Percentiles rank a stretch among this genome's conserved stretches.
These are phyloP conservation scores for Chrysoporthe austroafricana DNA, from an alignment of 2,329 filamentous ascomycete species.

Conservation along the genomic window DNA sequence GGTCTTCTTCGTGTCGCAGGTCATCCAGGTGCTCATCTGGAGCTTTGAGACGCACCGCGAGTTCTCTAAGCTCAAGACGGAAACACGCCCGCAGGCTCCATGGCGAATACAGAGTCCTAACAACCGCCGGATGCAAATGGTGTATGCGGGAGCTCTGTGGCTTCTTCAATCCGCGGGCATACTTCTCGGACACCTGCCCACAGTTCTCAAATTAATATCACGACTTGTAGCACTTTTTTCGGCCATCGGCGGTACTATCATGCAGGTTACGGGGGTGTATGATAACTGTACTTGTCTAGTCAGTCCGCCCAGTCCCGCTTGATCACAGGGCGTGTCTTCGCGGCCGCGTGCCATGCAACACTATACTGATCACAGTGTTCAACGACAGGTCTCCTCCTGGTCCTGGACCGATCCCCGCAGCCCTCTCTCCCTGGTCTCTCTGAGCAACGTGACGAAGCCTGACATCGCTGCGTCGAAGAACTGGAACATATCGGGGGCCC, in stretches of 20 bases:
- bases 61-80: not conserved
- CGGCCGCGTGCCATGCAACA: not conserved
- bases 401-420: not conserved
- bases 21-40: not conserved
- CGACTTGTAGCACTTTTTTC: not conserved
- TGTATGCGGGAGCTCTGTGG: too few species aligned
- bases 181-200: not conserved
- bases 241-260: constrained; percentile 9
- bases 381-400: not conserved
- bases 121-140: not conserved
- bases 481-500: constrained; percentile 2
- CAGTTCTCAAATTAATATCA: not conserved
- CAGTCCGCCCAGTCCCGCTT: not conserved
- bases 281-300: constrained; percentile 1
- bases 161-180: not conserved
- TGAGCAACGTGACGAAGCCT: not conserved
- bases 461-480: not conserved
- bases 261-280: constrained; percentile 3
- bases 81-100: not conserved
- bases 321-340: not conserved
- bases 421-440: not conserved
- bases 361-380: not conserved
- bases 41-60: not conserved
- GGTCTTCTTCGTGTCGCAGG: constrained; percentile 5
- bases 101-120: not conserved